A percentile compares a stretch with the other conserved stretches of the same genome.
Evolutionary conservation across 345 rosid species (phyloP).

Genomic region (Citrus medica): DNA sequence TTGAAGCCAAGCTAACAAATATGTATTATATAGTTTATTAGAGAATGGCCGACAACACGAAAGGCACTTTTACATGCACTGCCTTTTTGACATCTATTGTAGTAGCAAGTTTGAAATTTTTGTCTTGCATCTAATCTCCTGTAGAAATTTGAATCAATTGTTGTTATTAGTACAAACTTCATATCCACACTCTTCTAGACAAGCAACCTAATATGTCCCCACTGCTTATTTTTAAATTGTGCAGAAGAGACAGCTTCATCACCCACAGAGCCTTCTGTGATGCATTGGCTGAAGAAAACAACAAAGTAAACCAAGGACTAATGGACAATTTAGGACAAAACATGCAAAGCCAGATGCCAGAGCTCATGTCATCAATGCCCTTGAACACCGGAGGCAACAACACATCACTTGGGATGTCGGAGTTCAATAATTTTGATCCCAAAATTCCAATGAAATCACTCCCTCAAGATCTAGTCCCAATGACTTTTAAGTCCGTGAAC

Average conservation of each 20-base stretch:
- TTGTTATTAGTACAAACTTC: too few relatives aligned
- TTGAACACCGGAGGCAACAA: constrained; percentile 11
- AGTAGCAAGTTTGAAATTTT: neutral
- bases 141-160: too few relatives aligned
- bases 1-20: neutral
- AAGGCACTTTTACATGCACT: constrained; percentile 11
- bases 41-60: constrained; percentile 32
- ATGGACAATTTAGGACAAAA: constrained; percentile 27
- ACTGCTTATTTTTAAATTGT: neutral
- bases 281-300: constrained; percentile 72
- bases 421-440: constrained; percentile 41
- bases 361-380: constrained; percentile 37
- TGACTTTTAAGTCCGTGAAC: constrained; percentile 53
- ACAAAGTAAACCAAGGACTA: constrained; percentile 58
- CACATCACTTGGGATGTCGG: constrained; percentile 32
- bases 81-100: constrained; percentile 33
- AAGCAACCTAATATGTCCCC: constrained; percentile 12
- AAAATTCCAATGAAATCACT: constrained; percentile 49
- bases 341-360: constrained; percentile 42
- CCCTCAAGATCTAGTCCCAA: constrained; percentile 46
- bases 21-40: neutral
- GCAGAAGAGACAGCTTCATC: constrained; percentile 70
- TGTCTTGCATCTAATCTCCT: neutral
- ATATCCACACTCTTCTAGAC: neutral
- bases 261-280: constrained; percentile 78